Base-by-base conservation (phyloP, 495 filamentous ascomycete species). In the Physcia stellaris region DNA sequence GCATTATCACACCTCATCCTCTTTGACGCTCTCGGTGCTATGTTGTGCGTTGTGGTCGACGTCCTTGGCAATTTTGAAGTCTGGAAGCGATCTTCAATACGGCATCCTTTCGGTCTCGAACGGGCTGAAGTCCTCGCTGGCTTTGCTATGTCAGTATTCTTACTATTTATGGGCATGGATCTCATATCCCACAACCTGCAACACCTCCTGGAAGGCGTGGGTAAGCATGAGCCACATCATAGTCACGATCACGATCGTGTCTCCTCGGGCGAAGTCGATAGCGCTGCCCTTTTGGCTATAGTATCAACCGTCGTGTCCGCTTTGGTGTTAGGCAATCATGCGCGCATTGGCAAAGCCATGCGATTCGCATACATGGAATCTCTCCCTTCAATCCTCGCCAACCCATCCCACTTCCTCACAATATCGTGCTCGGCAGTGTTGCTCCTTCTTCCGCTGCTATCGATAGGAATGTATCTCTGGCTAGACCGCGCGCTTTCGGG, bases 81-180 rank as follows among this genome's bases (percentile, higher is more conserved):
- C 3, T 96, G 92, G 92, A 87, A 84, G 41, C 73, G 90, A 28
- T 87, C 83, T 37, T 87, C 76, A 44, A 83, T 98, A 42, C 77
- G 83, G 3, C 87, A 96, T 59, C 92, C 90, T 4, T 98, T 98
- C 54, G 90, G 81, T 13, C 67, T 95, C 6, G 84, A 94, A 55
- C 75, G 90, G 29, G 81, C 83, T 31, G 90, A 98, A 52, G 87
- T 98, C 1, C 67, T 98, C 2, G 86, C 86, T 32, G 90, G 90
- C n/a, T 95, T 98, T 42, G 90, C 86, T 23, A 86, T 95, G 80
- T 86, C 84, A 40, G 78, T 98, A 12, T 79, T 94, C 32, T 74
- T 98, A 6, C 70, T 94, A 21, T 98, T 98, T 56, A 94, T 94
- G 75, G 87, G 88, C 16, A 75, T 98, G 50, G 90, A 98, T 50